Percentiles rank a stretch among this genome's conserved stretches.
phyloP scores from a whole-genome alignment of 2,329 filamentous ascomycete genomes.

The Trichoderma lentiforme region DNA sequence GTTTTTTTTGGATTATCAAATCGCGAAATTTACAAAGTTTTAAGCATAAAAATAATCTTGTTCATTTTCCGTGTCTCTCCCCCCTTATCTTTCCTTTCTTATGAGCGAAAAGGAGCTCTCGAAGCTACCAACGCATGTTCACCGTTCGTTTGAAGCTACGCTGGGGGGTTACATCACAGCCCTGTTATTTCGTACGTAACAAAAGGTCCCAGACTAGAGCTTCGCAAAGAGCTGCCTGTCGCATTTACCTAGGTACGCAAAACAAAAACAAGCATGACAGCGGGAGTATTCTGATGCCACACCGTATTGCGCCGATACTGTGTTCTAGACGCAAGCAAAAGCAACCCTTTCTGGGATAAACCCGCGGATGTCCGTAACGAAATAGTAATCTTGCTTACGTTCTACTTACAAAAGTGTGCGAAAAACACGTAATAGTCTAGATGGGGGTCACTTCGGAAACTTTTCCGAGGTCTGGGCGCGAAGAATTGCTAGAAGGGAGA shows the following conservation, averaged over 20 bases:
- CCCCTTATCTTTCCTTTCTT: not conserved
- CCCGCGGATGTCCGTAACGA: not conserved
- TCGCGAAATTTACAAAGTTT: not conserved
- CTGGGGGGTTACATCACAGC: not conserved
- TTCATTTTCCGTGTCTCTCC: not conserved
- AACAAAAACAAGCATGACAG: not conserved
- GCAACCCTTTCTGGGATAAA: not conserved
- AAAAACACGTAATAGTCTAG: not conserved
- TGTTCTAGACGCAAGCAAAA: not conserved
- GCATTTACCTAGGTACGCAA: not conserved
- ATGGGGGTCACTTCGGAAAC: not conserved
- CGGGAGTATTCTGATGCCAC: not conserved
- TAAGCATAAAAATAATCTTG: not conserved
- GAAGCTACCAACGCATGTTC: not conserved
- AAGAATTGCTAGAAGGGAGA: not conserved
- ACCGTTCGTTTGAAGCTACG: not conserved
- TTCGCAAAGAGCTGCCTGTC: not conserved
- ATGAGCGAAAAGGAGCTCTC: not conserved
- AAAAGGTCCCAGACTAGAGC: not conserved
- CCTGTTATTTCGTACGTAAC: not conserved
- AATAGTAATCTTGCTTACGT: not conserved
- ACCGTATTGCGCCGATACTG: not conserved
- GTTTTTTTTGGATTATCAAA: not conserved
- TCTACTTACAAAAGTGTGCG: not conserved
- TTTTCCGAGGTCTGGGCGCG: not conserved